These are phyloP conservation scores for Lipomyces yarrowii DNA, from an alignment of 1,139 yeast species.

Conservation along the genomic window DNA sequence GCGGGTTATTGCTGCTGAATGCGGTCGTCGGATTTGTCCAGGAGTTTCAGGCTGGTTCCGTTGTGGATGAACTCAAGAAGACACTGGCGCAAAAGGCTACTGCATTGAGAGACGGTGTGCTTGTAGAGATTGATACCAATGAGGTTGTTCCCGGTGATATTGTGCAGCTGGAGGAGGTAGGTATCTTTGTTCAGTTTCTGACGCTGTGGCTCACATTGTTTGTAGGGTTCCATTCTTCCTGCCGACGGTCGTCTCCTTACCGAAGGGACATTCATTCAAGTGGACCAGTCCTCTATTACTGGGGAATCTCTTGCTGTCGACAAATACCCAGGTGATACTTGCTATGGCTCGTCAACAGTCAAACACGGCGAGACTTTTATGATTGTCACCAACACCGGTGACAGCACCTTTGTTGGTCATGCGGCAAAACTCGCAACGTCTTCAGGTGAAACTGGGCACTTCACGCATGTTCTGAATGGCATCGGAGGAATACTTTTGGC, in stretches of 20 bases:
- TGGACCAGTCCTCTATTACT: conserved; percentile 95
- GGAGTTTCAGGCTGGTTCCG: conserved; percentile 67
- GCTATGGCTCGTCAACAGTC: conserved; percentile 92
- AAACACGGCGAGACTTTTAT: conserved; percentile 95
- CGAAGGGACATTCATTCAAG: conserved; percentile 84
- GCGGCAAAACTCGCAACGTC: conserved; percentile 97
- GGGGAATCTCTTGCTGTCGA: conserved; percentile 97
- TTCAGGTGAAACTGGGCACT: conserved; percentile 89
- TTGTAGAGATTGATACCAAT: conserved; percentile 61
- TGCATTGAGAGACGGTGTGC: conserved; percentile 65
- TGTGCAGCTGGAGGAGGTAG: conserved; percentile 63
- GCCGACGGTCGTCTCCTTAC: conserved; percentile 93
- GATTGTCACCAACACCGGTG: conserved; percentile 96
- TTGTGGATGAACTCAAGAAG: conserved; percentile 49
- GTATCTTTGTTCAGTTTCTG: conserved; percentile 10
- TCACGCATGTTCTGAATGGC: conserved; percentile 96
- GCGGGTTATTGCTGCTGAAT: conserved; percentile 81
- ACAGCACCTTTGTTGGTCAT: conserved; percentile 87
- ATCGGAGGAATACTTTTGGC: conserved; percentile 91
- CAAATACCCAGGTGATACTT: conserved; percentile 82
- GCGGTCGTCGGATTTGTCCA: conserved; percentile 94
- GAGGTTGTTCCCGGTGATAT: conserved; percentile 83
- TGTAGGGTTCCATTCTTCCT: conserved; percentile 67
- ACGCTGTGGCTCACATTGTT: neutral
- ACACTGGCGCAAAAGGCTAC: conserved; percentile 53